Percentiles rank a stretch among this genome's conserved stretches.
phyloP scores from a whole-genome alignment of 768 basidiomycete genomes.

The Leucosporidium scottii region DNA sequence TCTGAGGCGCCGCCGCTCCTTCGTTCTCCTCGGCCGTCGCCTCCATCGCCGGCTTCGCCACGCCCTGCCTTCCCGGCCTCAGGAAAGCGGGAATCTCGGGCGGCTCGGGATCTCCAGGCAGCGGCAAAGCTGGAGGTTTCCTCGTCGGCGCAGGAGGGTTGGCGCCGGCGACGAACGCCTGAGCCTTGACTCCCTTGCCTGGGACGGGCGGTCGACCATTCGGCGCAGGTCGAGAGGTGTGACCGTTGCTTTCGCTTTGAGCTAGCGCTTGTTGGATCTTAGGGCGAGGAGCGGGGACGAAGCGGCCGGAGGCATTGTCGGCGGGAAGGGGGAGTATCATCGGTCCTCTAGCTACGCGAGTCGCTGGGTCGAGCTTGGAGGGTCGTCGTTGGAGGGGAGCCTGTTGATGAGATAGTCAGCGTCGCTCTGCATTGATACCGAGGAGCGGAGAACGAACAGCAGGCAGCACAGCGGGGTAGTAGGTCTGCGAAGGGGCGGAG shows the following conservation, averaged over 20 bases:
- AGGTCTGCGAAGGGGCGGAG: background rate
- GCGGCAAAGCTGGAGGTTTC: background rate
- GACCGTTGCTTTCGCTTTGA: background rate
- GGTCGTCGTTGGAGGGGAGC: background rate
- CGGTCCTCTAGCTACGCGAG: background rate
- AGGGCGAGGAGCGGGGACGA: background rate
- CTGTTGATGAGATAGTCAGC: no score
- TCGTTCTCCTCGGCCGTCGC: no score
- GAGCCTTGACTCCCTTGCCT: no score
- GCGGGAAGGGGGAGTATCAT: background rate
- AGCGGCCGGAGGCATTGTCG: background rate
- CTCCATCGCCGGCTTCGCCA: no score
- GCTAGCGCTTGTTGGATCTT: background rate
- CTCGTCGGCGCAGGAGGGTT: background rate
- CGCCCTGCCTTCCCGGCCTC: background rate
- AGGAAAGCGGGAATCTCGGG: slow-evolving; percentile 2
- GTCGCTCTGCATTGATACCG: no score
- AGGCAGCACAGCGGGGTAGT: slow-evolving; percentile 8
- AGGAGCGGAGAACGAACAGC: background rate
- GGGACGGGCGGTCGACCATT: no score
- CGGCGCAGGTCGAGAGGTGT: background rate
- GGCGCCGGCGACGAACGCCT: no score
- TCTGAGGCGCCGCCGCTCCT: no score
- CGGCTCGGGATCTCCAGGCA: slow-evolving; percentile 25
- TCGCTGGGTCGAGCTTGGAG: background rate